Base-by-base conservation (phyloP, 2,329 filamentous ascomycete species). In the Fusarium vanettenii region DNA sequence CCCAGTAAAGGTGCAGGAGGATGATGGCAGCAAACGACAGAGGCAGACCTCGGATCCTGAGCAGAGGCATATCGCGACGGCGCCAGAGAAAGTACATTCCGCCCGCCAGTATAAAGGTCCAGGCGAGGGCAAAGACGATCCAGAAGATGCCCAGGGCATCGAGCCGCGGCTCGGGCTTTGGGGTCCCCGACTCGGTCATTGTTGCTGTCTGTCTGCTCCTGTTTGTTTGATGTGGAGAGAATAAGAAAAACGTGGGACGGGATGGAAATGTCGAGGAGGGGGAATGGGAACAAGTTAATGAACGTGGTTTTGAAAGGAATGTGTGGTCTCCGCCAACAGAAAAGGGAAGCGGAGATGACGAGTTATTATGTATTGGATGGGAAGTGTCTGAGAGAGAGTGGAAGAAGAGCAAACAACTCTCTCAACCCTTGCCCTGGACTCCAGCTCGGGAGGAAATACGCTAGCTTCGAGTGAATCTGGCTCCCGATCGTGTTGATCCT, bases 1-100 rank as follows among this genome's bases (percentile, higher is more conserved):
- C 61, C 85, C 85, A 87, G 79, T 86, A 87, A 5, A 83, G 67
- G 66, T 87, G 85, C 22, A 87, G 80, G 35, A 84, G 71, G 6
- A 76, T 50, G 22, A 88, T 81, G 33, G 85, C 83, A 9, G 80
- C 78, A 62, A 86, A 83, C 16, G 85, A 85, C 6, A 87, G 55
- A 13, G 78, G 70, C 8, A 88, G 73, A 31, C 84, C 84, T 60
- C 85, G 81, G 59, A 86, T 83, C 31, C 83, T 73, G 1, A 86
- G 78, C 50, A 86, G 81, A 11, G 84, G 83, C 75, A 82, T 84
- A 62, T 84, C 78, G 64, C 85, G 84, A 37, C 82, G 82, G 33
- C 70, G 63, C 76, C 80, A 84, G 61, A 87, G 83, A 71, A 83
- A 87, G 48, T 69, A 39, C 83, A 86, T 86, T 69, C 83, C 84